A percentile compares a stretch with the other conserved stretches of the same genome.
phyloP scores from a whole-genome alignment of 805 yeast genomes.

The Nakazawaea sp. region DNA sequence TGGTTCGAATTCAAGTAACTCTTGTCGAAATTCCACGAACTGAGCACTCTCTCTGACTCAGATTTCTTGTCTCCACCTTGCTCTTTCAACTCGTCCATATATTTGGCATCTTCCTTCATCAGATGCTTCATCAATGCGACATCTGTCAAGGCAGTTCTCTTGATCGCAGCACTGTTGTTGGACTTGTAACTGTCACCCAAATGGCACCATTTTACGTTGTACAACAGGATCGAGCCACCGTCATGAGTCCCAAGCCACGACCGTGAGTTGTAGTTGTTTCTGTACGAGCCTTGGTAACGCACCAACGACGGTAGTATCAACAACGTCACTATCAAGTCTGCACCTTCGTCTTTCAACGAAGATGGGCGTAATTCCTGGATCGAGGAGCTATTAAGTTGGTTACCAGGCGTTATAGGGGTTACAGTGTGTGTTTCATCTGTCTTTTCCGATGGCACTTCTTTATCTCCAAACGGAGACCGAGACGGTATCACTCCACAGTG shows the following conservation, averaged over 20 bases:
- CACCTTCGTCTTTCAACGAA: conserved; percentile 16
- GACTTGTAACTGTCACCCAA: conserved; percentile 18
- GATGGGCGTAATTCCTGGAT: conserved; percentile 26
- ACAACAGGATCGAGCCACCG: conserved; percentile 69
- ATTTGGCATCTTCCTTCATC: conserved; percentile 12
- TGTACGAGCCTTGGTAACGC: conserved; percentile 56
- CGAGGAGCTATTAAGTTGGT: conserved; percentile 22
- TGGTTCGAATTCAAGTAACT: conserved; percentile 12
- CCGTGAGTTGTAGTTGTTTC: conserved; percentile 69
- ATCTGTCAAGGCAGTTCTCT: conserved; percentile 18
- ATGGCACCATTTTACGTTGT: conserved; percentile 42
- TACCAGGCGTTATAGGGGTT: conserved; percentile 25
- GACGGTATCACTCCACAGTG: conserved; percentile 65
- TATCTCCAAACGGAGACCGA: conserved; percentile 18
- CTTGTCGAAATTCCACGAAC: conserved; percentile 28
- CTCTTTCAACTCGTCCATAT: neutral
- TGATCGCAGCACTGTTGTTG: conserved; percentile 13
- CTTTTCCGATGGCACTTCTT: neutral
- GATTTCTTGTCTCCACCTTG: conserved; percentile 16
- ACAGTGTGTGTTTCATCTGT: neutral
- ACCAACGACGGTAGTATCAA: conserved; percentile 62
- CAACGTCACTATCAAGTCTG: conserved; percentile 52
- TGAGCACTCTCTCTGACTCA: conserved; percentile 1
- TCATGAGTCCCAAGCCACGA: conserved; percentile 70
- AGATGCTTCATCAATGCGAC: conserved; percentile 5